Conservation (phyloP, 257 asterid genomes). For the Prunella vulgaris region DNA sequence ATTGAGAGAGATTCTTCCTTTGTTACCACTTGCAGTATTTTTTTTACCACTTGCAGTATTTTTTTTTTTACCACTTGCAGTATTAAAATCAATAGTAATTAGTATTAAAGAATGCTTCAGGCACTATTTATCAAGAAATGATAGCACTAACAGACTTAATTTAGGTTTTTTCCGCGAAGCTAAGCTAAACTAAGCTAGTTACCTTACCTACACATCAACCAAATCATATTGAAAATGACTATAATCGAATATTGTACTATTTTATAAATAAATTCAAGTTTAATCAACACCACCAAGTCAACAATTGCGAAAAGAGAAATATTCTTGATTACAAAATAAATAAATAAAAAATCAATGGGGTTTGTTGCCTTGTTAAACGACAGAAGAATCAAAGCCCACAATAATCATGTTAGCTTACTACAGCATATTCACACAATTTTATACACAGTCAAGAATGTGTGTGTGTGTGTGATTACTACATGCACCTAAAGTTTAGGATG, state of each 20-base stretch:
- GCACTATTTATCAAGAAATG: not conserved
- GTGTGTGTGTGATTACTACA: not conserved
- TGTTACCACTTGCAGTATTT: conserved; percentile 20
- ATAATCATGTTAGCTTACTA: no score
- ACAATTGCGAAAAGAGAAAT: not conserved
- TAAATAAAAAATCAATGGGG: not conserved
- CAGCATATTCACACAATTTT: no score
- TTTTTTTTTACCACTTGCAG: conserved; percentile 17
- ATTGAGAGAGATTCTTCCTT: conserved; percentile 11
- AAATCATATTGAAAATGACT: conserved; percentile 14
- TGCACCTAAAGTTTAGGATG: not conserved
- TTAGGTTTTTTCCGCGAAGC: conserved; percentile 20
- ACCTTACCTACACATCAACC: not conserved
- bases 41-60: no score
- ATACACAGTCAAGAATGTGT: conserved; percentile 15
- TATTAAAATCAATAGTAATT: not conserved
- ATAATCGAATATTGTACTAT: not conserved
- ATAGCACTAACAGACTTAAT: not conserved
- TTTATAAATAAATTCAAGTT: not conserved
- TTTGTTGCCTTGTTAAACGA: not conserved
- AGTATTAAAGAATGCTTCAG: not conserved
- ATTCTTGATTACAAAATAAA: conserved; percentile 16
- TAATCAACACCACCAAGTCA: conserved; percentile 16
- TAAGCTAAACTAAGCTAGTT: not conserved
- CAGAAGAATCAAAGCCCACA: not conserved